Evolutionary conservation across 1,139 yeast species (phyloP).

Genomic region (Yamadazyma songkhlaensis): DNA sequence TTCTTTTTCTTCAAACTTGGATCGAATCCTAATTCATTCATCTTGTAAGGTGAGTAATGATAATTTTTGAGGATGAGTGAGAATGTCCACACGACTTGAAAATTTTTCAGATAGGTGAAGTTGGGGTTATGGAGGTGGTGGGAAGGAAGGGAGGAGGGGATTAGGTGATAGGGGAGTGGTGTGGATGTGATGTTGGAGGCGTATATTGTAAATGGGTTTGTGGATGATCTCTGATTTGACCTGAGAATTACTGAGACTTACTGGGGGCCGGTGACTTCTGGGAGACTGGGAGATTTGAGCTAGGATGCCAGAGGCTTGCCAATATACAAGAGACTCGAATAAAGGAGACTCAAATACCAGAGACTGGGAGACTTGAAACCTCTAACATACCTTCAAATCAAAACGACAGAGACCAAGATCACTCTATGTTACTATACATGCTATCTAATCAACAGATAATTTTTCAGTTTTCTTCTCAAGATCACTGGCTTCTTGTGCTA

Average conservation of each 20-base stretch:
- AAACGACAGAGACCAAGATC: too few relatives aligned
- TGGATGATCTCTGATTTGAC: too few relatives aligned
- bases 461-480: slow-evolving; percentile 11
- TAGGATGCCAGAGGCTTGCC: too few relatives aligned
- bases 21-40: slow-evolving; percentile 73
- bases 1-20: slow-evolving; percentile 83
- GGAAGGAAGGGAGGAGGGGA: not conserved
- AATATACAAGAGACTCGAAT: too few relatives aligned
- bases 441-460: not conserved
- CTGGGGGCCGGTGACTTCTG: too few relatives aligned
- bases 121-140: not conserved
- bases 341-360: too few relatives aligned
- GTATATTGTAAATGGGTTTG: not conserved
- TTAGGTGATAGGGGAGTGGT: not conserved
- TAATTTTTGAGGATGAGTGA: too few relatives aligned
- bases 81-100: slow-evolving; percentile 7
- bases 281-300: too few relatives aligned
- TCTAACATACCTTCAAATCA: too few relatives aligned
- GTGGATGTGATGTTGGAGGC: not conserved
- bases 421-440: not conserved
- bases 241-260: too few relatives aligned
- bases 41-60: slow-evolving; percentile 10
- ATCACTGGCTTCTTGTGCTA: slow-evolving; percentile 20
- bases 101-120: slow-evolving; percentile 3
- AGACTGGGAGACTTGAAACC: too few relatives aligned